These are phyloP conservation scores for Chaetomium tenue DNA, from an alignment of 495 filamentous ascomycete species.

Conservation along the genomic window DNA sequence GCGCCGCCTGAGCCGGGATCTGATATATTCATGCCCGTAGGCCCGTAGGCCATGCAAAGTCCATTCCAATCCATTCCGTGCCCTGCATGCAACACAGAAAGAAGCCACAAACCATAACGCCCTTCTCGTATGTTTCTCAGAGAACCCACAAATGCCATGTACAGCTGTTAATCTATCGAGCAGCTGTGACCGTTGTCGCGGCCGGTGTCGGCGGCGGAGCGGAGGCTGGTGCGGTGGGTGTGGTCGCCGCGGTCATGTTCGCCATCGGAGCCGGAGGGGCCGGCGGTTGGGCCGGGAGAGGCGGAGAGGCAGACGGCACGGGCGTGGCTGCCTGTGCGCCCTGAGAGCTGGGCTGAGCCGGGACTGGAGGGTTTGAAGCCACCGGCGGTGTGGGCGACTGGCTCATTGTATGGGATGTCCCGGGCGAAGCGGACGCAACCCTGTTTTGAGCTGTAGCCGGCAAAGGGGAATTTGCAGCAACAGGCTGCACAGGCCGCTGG, in stretches of 20 bases:
- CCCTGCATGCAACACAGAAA: too few species aligned
- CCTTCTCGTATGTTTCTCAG: background rate
- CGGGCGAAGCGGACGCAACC: background rate
- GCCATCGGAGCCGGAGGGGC: background rate
- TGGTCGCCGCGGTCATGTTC: background rate
- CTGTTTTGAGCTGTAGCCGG: background rate
- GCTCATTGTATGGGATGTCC: background rate
- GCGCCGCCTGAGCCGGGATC: background rate
- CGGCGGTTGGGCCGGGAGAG: background rate
- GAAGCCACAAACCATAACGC: background rate
- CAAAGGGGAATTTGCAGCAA: background rate
- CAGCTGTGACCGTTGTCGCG: constrained; percentile 1
- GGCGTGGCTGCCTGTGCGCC: background rate
- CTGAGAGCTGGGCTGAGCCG: background rate
- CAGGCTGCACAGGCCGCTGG: background rate
- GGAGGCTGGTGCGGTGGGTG: background rate
- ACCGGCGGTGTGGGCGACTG: background rate
- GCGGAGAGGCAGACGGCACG: background rate
- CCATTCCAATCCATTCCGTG: background rate
- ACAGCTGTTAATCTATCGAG: background rate
- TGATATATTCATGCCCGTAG: background rate
- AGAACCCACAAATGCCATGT: background rate
- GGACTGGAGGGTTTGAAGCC: background rate
- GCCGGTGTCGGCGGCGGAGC: constrained; percentile 5
- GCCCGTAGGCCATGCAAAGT: background rate